phyloP scores from a whole-genome alignment of 2,329 filamentous ascomycete species.

The Cladorrhinum sp. region DNA sequence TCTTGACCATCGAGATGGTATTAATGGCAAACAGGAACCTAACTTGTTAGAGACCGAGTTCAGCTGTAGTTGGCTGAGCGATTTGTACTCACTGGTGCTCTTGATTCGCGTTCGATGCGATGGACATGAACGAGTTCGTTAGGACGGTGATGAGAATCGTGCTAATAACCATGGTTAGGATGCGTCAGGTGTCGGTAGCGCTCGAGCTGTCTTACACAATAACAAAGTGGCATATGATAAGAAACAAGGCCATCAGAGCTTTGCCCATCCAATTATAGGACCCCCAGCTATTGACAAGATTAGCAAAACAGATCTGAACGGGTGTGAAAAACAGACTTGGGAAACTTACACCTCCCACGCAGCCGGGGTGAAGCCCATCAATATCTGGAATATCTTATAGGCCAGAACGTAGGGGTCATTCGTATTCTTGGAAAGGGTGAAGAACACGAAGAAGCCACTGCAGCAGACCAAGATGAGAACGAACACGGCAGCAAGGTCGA shows the following conservation, averaged over 20 bases:
- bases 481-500: constrained; percentile 81
- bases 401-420: constrained; percentile 72
- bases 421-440: constrained; percentile 73
- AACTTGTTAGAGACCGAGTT: constrained; percentile 12
- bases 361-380: constrained; percentile 94
- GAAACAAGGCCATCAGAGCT: constrained; percentile 71
- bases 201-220: constrained; percentile 62
- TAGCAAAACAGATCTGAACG: background rate
- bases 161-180: constrained; percentile 33
- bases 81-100: constrained; percentile 65
- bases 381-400: constrained; percentile 86
- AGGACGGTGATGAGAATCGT: constrained; percentile 95
- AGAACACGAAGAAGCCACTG: constrained; percentile 93
- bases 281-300: constrained; percentile 51
- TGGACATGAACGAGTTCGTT: constrained; percentile 93
- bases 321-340: background rate
- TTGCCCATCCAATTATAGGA: constrained; percentile 76
- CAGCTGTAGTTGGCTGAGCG: background rate
- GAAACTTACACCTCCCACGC: constrained; percentile 77
- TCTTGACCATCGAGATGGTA: constrained; percentile 96
- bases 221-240: constrained; percentile 93
- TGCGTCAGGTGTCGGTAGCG: background rate
- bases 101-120: constrained; percentile 88
- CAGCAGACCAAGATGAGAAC: constrained; percentile 82
- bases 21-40: constrained; percentile 92